Evolutionary conservation across 2,329 filamentous ascomycete genomes (phyloP), one percentile per base, ranked within the genome.

Genomic region (Berkeleyomyces rouxiae): DNA sequence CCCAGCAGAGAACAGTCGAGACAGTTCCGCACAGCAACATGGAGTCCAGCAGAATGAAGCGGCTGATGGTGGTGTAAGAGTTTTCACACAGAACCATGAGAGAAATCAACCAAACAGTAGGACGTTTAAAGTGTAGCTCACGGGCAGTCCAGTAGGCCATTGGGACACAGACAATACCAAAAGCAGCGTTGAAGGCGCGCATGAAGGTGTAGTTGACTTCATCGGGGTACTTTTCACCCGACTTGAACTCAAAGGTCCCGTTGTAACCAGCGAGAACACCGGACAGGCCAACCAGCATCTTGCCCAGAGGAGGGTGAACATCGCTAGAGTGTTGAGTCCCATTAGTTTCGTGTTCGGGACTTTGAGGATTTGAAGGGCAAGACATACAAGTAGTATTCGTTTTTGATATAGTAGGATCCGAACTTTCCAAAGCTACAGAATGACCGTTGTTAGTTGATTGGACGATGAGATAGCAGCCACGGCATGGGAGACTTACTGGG

Each of bases 21-120:
- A 97, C 93, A n/a, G 95, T 99, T 72, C 96, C 96, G 77, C 91
- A 97, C 46, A 99, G 82, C 60, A 99, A 82, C 93, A 99, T 99
- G 0, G 93, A 97, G 74, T 99, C 93, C 69, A 99, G 84, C 33
- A 99, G 85, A 70, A 99, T 97, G 73, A 99, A 99, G 65, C 93
- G 85, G 75, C 91, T 96, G 74, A 99, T 99, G 40, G 95, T 97
- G 58, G 93, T 96, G 77, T 97, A 99, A 60, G 93, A 97, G 79
- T 99, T 99, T 75, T 99, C 93, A 78, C 90, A 99, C 49, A 99
- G 83, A 53, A 99, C 91, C 89, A 96, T 96, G 69, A 97, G 78
- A 23, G 91, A 93, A 64, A 97, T 85, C 63, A 99, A 80, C 93
- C 93, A 99, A 68, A 96, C 89, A 59, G 91, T 87, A 49, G 90